phyloP scores from a whole-genome alignment of 1,284 basidiomycete genomes.

The Boletus austroedulis region DNA sequence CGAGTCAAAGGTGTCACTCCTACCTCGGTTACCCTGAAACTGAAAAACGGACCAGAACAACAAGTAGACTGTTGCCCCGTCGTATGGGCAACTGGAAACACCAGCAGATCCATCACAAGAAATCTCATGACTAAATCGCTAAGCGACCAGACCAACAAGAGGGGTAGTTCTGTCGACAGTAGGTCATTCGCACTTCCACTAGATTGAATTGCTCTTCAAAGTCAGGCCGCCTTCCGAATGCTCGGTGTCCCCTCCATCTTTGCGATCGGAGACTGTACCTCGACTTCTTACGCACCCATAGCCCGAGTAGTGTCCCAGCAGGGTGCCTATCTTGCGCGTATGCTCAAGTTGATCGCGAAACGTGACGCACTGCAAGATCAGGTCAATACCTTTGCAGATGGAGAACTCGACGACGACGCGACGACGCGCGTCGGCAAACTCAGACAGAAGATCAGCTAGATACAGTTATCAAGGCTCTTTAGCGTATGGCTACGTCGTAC shows the following conservation, averaged over 20 bases:
- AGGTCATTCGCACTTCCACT: constrained; percentile 9
- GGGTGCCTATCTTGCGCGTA: constrained; percentile 86
- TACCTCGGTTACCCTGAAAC: constrained; percentile 83
- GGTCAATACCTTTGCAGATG: constrained; percentile 39
- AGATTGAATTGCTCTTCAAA: neutral
- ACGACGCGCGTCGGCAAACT: constrained; percentile 49
- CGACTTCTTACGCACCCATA: too few species aligned
- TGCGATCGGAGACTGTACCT: too few species aligned
- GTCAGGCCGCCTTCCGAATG: constrained; percentile 65
- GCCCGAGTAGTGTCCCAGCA: constrained; percentile 93
- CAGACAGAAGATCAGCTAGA: constrained; percentile 65
- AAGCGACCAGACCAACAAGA: constrained; percentile 76
- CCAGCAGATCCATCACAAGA: constrained; percentile 75
- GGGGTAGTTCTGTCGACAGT: constrained; percentile 88
- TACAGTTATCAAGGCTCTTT: constrained; percentile 90
- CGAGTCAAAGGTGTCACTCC: constrained; percentile 72
- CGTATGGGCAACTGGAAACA: constrained; percentile 94
- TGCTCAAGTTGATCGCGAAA: constrained; percentile 79
- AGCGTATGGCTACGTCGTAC: constrained; percentile 49
- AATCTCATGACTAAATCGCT: constrained; percentile 86
- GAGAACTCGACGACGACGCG: constrained; percentile 38
- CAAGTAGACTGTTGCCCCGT: constrained; percentile 93
- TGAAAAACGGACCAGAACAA: constrained; percentile 74
- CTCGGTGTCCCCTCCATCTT: constrained; percentile 64
- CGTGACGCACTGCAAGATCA: constrained; percentile 63